Conservation (phyloP, 2,329 filamentous ascomycete genomes). For the Colletotrichum nymphaeae region DNA sequence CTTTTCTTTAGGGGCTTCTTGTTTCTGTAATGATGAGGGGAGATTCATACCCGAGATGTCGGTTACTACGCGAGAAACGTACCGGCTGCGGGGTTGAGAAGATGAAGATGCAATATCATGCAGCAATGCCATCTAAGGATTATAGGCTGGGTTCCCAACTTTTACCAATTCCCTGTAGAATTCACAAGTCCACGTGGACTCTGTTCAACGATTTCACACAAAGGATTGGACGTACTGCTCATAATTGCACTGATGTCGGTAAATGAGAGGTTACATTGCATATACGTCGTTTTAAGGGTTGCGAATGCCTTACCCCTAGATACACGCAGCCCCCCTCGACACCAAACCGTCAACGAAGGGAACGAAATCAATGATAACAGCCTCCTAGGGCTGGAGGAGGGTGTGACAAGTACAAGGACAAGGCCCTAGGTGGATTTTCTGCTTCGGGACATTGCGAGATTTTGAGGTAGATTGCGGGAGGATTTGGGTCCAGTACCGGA, state of each 20-base stretch:
- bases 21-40: not conserved
- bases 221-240: not conserved
- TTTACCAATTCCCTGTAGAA: not conserved
- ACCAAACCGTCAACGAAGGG: not conserved
- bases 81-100: not conserved
- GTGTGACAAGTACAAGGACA: not conserved
- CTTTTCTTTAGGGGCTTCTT: not conserved
- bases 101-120: not conserved
- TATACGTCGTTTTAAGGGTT: not conserved
- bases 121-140: not conserved
- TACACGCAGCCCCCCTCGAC: not conserved
- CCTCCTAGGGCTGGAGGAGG: not conserved
- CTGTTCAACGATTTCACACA: too few species aligned
- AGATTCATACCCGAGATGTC: not conserved
- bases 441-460: not conserved
- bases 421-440: conserved; percentile 7
- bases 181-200: not conserved
- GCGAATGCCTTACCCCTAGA: not conserved
- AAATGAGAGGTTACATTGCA: not conserved
- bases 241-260: not conserved
- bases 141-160: not conserved
- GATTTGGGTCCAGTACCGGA: not conserved
- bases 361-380: not conserved
- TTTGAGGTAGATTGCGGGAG: not conserved
- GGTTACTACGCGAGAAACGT: not conserved